These are phyloP conservation scores for Colletotrichum liaoningense DNA, from an alignment of 2,329 filamentous ascomycete species.

Conservation along the genomic window DNA sequence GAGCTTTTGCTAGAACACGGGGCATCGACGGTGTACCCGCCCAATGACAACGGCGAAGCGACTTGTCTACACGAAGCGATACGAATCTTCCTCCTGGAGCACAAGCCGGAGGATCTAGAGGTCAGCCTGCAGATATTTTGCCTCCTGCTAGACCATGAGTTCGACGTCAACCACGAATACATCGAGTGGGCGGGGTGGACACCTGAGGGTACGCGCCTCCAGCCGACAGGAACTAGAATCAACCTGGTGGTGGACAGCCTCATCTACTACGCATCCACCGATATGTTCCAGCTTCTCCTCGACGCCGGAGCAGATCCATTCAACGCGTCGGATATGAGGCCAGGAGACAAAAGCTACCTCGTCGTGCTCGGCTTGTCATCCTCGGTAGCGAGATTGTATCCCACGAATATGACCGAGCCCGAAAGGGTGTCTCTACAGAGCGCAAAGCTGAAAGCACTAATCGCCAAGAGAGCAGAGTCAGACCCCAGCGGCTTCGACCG, in stretches of 20 bases:
- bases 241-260: neutral
- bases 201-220: neutral
- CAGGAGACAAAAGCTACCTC: neutral
- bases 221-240: neutral
- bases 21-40: neutral
- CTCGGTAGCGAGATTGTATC: neutral
- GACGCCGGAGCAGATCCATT: neutral
- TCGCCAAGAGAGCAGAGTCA: neutral
- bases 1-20: neutral
- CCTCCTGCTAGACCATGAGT: neutral
- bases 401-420: neutral
- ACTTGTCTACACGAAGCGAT: neutral
- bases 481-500: too few relatives aligned
- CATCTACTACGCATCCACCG: neutral
- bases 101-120: neutral
- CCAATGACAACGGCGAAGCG: neutral
- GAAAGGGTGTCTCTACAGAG: neutral
- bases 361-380: neutral
- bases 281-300: neutral
- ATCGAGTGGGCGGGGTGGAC: neutral
- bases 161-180: neutral
- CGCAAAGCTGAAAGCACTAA: neutral
- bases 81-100: neutral
- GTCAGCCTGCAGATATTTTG: neutral
- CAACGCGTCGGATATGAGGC: neutral